Evolutionary conservation across 2,329 filamentous ascomycete genomes (phyloP).

Genomic region (Aspergillus puulaauensis): DNA sequence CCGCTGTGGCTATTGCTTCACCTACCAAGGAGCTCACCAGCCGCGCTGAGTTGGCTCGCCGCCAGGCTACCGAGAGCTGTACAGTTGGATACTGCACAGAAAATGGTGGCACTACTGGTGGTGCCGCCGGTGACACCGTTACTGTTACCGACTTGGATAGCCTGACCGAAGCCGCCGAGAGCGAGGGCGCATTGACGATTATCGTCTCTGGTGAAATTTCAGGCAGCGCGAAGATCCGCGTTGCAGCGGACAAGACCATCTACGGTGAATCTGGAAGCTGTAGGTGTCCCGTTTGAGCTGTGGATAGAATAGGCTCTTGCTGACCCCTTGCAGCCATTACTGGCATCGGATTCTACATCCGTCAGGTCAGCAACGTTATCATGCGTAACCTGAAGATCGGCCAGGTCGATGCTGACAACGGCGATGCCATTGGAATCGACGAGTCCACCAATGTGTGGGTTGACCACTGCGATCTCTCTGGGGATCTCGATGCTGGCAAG

Average conservation of each 20-base stretch:
- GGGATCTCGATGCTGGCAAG: slow-evolving; percentile 60
- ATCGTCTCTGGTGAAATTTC: slow-evolving; percentile 49
- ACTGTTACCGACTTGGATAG: slow-evolving; percentile 55
- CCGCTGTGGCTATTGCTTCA: neutral
- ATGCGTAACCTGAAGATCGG: slow-evolving; percentile 62
- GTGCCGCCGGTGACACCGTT: slow-evolving; percentile 53
- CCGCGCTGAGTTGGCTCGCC: neutral
- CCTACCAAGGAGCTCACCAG: neutral
- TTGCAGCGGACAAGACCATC: slow-evolving; percentile 54
- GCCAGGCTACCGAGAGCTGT: slow-evolving; percentile 3
- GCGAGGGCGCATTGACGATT: slow-evolving; percentile 48
- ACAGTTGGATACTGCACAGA: slow-evolving; percentile 47
- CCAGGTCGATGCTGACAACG: slow-evolving; percentile 56
- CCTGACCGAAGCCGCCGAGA: slow-evolving; percentile 51
- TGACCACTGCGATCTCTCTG: slow-evolving; percentile 66
- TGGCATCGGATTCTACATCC: slow-evolving; percentile 47
- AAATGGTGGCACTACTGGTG: slow-evolving; percentile 56
- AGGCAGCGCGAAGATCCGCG: slow-evolving; percentile 41
- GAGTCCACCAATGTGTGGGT: slow-evolving; percentile 59
- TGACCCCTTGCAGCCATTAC: slow-evolving; percentile 54
- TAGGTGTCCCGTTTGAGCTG: neutral
- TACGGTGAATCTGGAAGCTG: slow-evolving; percentile 36
- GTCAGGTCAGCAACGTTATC: slow-evolving; percentile 60
- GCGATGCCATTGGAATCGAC: slow-evolving; percentile 62
- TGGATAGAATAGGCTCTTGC: slow-evolving; percentile 12